Evolutionary conservation across 2,329 filamentous ascomycete species (phyloP).

Genomic region (Emydomyces testavorans): DNA sequence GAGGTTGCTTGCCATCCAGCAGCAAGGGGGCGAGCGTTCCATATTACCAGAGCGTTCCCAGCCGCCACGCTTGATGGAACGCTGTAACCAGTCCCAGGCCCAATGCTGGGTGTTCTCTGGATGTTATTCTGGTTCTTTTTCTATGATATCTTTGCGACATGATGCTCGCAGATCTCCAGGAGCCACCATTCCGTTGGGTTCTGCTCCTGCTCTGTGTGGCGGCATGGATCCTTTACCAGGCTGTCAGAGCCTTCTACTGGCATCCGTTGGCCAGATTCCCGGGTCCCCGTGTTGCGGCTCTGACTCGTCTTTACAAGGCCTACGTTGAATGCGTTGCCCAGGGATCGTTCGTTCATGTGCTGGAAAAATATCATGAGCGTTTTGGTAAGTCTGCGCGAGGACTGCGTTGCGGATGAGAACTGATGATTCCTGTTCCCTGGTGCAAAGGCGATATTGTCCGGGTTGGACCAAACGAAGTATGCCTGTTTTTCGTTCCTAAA

Average conservation of each 20-base stretch:
- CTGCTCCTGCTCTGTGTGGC: background rate
- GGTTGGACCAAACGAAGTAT: constrained; percentile 20
- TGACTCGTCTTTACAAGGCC: constrained; percentile 19
- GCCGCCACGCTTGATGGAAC: too few relatives aligned
- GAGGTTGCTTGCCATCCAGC: too few relatives aligned
- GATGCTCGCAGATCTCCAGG: background rate
- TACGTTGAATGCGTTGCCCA: constrained; percentile 18
- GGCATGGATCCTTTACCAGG: background rate
- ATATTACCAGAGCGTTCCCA: too few relatives aligned
- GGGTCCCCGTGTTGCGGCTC: constrained; percentile 20
- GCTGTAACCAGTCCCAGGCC: too few relatives aligned
- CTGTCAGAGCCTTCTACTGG: constrained; percentile 18
- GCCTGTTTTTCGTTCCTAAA: background rate
- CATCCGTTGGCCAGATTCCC: constrained; percentile 21
- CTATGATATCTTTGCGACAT: background rate
- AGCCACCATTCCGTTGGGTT: background rate
- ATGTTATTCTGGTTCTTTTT: background rate
- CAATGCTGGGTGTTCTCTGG: background rate
- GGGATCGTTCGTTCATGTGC: constrained; percentile 17
- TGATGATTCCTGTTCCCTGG: background rate
- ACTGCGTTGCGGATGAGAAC: background rate
- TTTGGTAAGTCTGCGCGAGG: constrained; percentile 14
- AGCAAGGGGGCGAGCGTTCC: too few relatives aligned
- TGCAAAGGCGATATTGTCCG: constrained; percentile 18
- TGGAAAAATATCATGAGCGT: constrained; percentile 15